A percentile compares a stretch with the other conserved stretches of the same genome.
phyloP scores from a whole-genome alignment of 106 monocot genomes.

The Allium fistulosum region DNA sequence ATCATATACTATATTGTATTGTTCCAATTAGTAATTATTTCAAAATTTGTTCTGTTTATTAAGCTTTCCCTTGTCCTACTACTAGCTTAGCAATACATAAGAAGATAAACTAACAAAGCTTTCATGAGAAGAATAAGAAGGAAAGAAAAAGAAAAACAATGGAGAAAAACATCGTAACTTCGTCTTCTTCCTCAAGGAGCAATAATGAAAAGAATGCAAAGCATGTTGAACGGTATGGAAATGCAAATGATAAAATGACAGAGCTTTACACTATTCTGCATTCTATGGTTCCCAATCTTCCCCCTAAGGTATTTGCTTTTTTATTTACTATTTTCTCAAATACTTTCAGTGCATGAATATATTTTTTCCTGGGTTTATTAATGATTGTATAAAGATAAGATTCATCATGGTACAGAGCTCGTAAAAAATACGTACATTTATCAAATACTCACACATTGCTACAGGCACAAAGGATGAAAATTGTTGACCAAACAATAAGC shows the following conservation, averaged over 20 bases:
- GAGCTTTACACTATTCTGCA: conserved; percentile 33
- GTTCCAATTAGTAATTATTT: too few species aligned
- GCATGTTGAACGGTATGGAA: not conserved
- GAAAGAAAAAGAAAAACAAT: not conserved
- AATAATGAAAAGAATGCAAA: not conserved
- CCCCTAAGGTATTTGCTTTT: conserved; percentile 23
- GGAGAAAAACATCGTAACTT: not conserved
- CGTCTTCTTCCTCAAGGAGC: not conserved
- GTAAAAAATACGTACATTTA: not conserved
- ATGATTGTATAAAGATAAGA: not conserved
- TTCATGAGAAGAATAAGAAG: not conserved
- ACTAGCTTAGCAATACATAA: not conserved
- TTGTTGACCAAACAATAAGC: conserved; percentile 39
- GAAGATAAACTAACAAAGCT: not conserved
- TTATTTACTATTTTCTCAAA: conserved; percentile 1
- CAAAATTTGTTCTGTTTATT: too few species aligned
- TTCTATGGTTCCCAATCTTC: conserved; percentile 47
- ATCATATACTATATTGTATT: not conserved
- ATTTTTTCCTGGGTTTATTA: not conserved
- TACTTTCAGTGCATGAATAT: not conserved
- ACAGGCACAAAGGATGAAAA: conserved; percentile 42
- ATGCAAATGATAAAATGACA: conserved; percentile 39
- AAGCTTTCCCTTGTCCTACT: too few species aligned
- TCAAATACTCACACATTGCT: not conserved
- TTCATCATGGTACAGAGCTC: not conserved